Evolutionary conservation across 495 filamentous ascomycete species (phyloP), one percentile per base, ranked within the genome.

Genomic region (Penicillium arizonense): DNA sequence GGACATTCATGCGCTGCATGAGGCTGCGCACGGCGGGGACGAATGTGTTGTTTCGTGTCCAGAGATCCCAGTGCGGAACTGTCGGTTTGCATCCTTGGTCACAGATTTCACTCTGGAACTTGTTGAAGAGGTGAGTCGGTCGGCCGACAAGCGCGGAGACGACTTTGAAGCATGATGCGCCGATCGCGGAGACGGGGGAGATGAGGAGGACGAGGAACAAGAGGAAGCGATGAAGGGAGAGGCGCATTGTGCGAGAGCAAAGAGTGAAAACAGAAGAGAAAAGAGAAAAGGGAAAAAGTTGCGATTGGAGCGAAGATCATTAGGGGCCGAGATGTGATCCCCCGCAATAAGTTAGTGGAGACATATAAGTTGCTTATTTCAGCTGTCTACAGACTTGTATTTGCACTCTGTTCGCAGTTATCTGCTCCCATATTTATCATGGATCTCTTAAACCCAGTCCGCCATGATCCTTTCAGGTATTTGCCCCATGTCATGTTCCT

Each of bases 41-140:
- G 43, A 74, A 76, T 28, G 70, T 64, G 56, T 74, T 70, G 57
- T 72, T 68, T 62, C 70, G 70, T 14, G 73, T 74, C 73, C 73
- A 76, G 35, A 74, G 70, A 50, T 76, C 73, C 73, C 73, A 76
- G 49, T 74, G 71, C 2, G 73, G 66, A 12, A 76, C 57, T 11
- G 70, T 74, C 21, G 73, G 73, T 37, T 72, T 64, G 36, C 73
- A 76, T 42, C 73, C 73, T 8, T 50, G 58, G 11, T 68, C 70
- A 57, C 73, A 76, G 59, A 76, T 71, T 44, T 76, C 71, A 20
- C 50, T 59, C 56, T 76, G 71, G 50, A 74, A 76, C 43, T 69
- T 68, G 20, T 67, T 55, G 58, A 67, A 72, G 37, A 73, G 44
- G 23, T 73, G 60, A 53, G 56, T 50, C 7, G 71, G 63, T 52